phyloP scores from a whole-genome alignment of 148 eudicot genomes.

The Simmondsia chinensis region DNA sequence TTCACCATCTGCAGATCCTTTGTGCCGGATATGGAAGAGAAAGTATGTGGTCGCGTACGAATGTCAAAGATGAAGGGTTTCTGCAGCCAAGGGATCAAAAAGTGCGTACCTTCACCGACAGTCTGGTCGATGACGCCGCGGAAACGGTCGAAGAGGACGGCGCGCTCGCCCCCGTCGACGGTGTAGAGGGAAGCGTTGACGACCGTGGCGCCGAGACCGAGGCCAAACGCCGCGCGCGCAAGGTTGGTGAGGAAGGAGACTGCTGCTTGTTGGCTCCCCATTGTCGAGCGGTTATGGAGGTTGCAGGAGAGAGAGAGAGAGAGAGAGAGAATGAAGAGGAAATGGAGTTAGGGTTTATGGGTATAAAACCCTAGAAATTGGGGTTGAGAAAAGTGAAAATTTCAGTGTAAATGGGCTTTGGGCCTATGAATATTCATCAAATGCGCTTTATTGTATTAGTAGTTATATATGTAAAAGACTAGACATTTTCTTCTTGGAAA shows the following conservation, averaged over 20 bases:
- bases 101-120: constrained; percentile 87
- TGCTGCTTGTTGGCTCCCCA: constrained; percentile 28
- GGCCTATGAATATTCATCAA: no score
- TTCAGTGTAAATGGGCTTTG: no score
- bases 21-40: constrained; percentile 75
- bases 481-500: no score
- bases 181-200: constrained; percentile 70
- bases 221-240: constrained; percentile 40
- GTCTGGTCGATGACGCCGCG: constrained; percentile 58
- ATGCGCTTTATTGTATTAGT: no score
- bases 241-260: constrained; percentile 22
- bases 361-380: no score
- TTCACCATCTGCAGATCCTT: constrained; percentile 97
- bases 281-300: not conserved
- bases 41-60: constrained; percentile 78
- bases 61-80: constrained; percentile 80
- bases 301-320: no score
- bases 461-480: no score
- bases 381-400: no score
- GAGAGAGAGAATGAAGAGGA: not conserved
- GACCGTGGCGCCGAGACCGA: constrained; percentile 42
- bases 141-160: constrained; percentile 85
- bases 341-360: no score
- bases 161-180: constrained; percentile 94
- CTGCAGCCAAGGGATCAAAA: constrained; percentile 79